phyloP scores from a whole-genome alignment of 2,329 filamentous ascomycete species.

The Teratosphaeria gauchensis region DNA sequence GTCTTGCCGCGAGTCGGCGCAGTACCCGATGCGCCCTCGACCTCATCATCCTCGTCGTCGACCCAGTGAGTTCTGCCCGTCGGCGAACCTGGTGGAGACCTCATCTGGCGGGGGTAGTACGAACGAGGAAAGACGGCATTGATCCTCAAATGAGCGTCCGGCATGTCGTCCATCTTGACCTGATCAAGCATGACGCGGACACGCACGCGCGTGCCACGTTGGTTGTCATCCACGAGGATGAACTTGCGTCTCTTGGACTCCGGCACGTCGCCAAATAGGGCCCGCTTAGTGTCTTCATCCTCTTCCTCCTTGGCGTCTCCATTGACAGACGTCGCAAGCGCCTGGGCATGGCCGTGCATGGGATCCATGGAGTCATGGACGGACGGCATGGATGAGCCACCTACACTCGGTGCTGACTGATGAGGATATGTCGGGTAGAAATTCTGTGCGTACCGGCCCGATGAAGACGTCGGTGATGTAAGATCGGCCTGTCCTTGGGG shows the following conservation, averaged over 20 bases:
- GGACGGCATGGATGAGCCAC: conserved; percentile 53
- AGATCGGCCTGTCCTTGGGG: conserved; percentile 44
- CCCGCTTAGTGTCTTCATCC: conserved; percentile 51
- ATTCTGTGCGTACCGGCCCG: conserved; percentile 64
- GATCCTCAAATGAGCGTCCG: conserved; percentile 83
- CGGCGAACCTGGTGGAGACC: conserved; percentile 67
- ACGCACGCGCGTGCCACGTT: conserved; percentile 69
- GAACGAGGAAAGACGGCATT: conserved; percentile 85
- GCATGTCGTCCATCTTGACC: conserved; percentile 91
- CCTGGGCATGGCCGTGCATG: conserved; percentile 23
- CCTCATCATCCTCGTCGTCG: conserved; percentile 50
- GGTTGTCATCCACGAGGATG: conserved; percentile 85
- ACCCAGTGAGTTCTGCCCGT: conserved; percentile 67
- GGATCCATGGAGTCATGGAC: conserved; percentile 50
- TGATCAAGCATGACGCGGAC: conserved; percentile 89
- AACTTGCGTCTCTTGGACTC: conserved; percentile 92
- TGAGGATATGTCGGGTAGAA: conserved; percentile 63
- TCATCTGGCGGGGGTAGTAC: conserved; percentile 91
- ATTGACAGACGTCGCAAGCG: conserved; percentile 29
- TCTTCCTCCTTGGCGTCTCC: conserved; percentile 36
- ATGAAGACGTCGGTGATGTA: conserved; percentile 46
- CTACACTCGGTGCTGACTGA: conserved; percentile 45
- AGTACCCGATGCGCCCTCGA: conserved; percentile 35
- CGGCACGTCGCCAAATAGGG: conserved; percentile 78
- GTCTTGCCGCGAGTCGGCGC: conserved; percentile 32